phyloP scores from a whole-genome alignment of 2,329 filamentous ascomycete genomes.

The Talaromyces sp. region DNA sequence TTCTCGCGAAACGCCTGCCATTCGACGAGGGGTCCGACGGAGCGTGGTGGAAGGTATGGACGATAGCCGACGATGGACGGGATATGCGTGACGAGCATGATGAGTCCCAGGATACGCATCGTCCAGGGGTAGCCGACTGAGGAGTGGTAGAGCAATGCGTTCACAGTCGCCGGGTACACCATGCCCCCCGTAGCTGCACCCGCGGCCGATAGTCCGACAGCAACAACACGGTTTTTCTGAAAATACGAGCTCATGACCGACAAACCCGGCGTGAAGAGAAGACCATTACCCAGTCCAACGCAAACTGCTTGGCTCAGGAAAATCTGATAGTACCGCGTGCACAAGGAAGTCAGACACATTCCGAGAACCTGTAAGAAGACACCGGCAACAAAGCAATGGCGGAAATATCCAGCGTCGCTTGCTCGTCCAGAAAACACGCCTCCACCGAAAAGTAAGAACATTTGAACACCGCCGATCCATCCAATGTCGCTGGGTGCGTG shows the following conservation, averaged over 20 bases:
- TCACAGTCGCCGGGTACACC: constrained; percentile 41
- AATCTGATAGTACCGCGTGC: constrained; percentile 44
- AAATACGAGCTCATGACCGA: constrained; percentile 41
- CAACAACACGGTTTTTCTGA: constrained; percentile 31
- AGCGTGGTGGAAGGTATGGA: constrained; percentile 6
- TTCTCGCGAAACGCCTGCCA: constrained; percentile 11
- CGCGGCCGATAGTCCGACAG: constrained; percentile 31
- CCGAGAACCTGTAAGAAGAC: constrained; percentile 36
- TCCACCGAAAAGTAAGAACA: constrained; percentile 41
- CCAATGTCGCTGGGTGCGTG: constrained; percentile 34
- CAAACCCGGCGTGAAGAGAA: constrained; percentile 37
- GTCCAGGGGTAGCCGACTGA: constrained; percentile 7
- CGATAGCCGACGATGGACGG: constrained; percentile 8
- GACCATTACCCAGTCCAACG: constrained; percentile 38
- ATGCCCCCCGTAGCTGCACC: constrained; percentile 40
- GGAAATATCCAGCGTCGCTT: constrained; percentile 41
- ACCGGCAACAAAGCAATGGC: constrained; percentile 21
- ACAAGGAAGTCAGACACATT: constrained; percentile 42
- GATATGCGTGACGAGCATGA: constrained; percentile 10
- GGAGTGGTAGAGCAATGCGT: constrained; percentile 24
- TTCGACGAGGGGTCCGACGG: constrained; percentile 7
- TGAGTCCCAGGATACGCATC: constrained; percentile 10
- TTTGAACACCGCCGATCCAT: constrained; percentile 42
- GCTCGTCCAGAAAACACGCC: constrained; percentile 38
- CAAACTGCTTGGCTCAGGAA: constrained; percentile 43